Conservation (phyloP, 1,284 basidiomycete genomes). For the Trichosporon coremiiforme region DNA sequence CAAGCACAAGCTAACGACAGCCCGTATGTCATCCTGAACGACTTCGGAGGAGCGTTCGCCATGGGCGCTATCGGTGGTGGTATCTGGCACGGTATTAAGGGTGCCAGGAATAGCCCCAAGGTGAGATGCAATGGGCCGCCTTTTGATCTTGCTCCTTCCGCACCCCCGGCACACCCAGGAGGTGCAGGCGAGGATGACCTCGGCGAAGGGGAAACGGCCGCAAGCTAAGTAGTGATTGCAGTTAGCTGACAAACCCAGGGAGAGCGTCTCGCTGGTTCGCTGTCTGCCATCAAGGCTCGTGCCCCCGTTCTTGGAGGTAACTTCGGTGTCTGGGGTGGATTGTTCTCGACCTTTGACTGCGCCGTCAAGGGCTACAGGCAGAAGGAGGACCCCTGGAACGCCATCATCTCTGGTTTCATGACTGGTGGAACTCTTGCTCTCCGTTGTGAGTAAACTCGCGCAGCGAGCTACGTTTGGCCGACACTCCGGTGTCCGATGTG, state of each 20-base stretch:
- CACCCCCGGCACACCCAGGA: no score
- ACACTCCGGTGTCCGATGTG: no score
- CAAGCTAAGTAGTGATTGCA: not conserved
- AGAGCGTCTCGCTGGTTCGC: constrained; percentile 87
- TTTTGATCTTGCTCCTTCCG: no score
- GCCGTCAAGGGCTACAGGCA: constrained; percentile 95
- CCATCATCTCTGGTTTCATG: constrained; percentile 96
- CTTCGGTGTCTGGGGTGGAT: constrained; percentile 97
- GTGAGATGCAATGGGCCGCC: constrained; percentile 60
- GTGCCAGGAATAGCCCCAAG: constrained; percentile 91
- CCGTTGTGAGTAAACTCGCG: constrained; percentile 70
- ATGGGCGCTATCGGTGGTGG: constrained; percentile 63
- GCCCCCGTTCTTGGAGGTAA: constrained; percentile 97
- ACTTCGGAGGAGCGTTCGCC: constrained; percentile 89
- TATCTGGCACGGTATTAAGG: constrained; percentile 99
- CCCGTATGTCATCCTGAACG: constrained; percentile 98
- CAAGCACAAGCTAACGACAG: constrained; percentile 58
- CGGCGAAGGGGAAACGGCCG: no score
- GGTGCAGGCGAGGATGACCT: no score
- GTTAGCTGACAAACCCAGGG: constrained; percentile 60
- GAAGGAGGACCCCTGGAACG: constrained; percentile 99
- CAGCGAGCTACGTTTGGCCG: no score
- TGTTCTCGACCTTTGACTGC: constrained; percentile 97
- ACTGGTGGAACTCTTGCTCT: constrained; percentile 95
- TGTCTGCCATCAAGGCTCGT: constrained; percentile 96